Conservation (phyloP, 2,329 filamentous ascomycete species). For the Penicillium sp. region DNA sequence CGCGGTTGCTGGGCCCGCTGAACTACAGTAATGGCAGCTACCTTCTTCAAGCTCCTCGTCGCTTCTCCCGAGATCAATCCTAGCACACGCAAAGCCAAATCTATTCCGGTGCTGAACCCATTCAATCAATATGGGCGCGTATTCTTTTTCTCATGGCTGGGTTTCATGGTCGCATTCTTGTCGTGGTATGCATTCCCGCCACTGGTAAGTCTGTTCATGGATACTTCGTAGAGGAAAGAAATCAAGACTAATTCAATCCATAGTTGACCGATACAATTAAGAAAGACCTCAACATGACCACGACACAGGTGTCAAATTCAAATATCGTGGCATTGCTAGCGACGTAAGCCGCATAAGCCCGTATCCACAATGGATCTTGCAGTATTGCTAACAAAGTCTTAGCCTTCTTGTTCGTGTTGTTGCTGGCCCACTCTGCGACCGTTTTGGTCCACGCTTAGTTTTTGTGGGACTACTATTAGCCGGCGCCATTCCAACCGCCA, state of each 20-base stretch:
- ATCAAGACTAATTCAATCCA: conserved; percentile 8
- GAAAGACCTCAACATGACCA: conserved; percentile 70
- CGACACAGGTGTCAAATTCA: conserved; percentile 76
- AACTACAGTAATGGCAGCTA: conserved; percentile 17
- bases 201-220: conserved; percentile 55
- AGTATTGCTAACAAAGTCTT: background rate
- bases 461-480: conserved; percentile 76
- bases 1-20: background rate
- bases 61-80: conserved; percentile 73
- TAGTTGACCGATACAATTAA: conserved; percentile 74
- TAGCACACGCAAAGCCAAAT: conserved; percentile 77
- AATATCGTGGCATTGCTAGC: conserved; percentile 81
- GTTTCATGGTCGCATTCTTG: conserved; percentile 85
- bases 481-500: conserved; percentile 76
- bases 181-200: conserved; percentile 91
- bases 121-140: conserved; percentile 79
- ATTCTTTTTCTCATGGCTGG: conserved; percentile 86
- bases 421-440: conserved; percentile 82
- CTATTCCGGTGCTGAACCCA: conserved; percentile 76
- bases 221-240: no score
- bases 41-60: conserved; percentile 30
- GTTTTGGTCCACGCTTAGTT: conserved; percentile 75
- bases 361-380: background rate
- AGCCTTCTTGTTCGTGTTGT: conserved; percentile 73
- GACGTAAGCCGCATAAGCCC: conserved; percentile 49